Conservation (phyloP, 768 basidiomycete species). For the Leccinum subtestaceum region DNA sequence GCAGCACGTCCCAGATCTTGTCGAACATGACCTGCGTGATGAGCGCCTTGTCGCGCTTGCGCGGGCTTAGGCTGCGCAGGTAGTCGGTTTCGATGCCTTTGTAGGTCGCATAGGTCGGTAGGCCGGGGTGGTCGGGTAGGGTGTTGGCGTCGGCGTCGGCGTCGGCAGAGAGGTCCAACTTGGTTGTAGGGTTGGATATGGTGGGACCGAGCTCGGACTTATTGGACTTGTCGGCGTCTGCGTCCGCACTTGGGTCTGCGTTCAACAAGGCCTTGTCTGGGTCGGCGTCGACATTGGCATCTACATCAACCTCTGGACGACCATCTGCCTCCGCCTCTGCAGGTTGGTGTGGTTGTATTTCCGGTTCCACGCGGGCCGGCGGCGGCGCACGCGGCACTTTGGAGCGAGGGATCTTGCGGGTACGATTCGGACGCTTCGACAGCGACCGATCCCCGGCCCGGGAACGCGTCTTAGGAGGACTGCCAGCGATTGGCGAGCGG, state of each 20-base stretch:
- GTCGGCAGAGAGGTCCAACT: neutral
- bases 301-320: neutral
- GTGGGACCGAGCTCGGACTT: neutral
- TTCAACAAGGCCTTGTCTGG: neutral
- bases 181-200: neutral
- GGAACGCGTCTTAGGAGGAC: neutral
- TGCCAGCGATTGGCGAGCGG: conserved; percentile 1
- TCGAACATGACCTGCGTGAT: conserved; percentile 71
- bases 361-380: conserved; percentile 4
- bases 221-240: neutral
- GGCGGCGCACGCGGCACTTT: neutral
- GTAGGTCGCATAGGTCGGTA: conserved; percentile 63
- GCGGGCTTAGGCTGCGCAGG: conserved; percentile 52
- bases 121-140: conserved; percentile 39
- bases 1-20: conserved; percentile 67
- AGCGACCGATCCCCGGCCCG: neutral
- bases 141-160: neutral
- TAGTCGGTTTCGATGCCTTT: conserved; percentile 57
- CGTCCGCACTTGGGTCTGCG: neutral
- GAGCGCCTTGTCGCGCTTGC: conserved; percentile 66
- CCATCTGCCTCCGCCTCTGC: neutral
- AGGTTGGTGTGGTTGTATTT: neutral
- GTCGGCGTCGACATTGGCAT: neutral
- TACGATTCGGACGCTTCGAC: neutral
- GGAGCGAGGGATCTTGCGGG: neutral